These are phyloP conservation scores for Plasmodium blacklocki DNA, from an alignment of 169 alveolate genomes.

Conservation along the genomic window DNA sequence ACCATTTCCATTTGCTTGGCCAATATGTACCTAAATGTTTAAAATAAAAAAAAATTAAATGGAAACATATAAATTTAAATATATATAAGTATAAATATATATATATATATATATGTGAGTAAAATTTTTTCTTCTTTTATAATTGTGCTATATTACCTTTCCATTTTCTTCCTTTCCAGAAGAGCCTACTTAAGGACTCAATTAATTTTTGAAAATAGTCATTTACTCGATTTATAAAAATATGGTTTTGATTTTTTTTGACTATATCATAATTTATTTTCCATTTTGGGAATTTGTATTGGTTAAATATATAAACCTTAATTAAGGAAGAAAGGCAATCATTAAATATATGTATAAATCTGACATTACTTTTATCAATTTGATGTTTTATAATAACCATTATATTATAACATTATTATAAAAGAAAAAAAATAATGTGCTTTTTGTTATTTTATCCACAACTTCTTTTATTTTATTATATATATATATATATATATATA, in stretches of 20 bases:
- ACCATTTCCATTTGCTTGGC: conserved; percentile 92
- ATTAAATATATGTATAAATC: conserved; percentile 22
- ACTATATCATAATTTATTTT: conserved; percentile 29
- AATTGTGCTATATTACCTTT: conserved; percentile 31
- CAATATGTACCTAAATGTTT: conserved; percentile 76
- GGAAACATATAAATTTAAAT: no score
- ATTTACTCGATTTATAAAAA: conserved; percentile 46
- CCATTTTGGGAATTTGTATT: conserved; percentile 19
- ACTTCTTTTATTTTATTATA: no score
- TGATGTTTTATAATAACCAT: conserved; percentile 50
- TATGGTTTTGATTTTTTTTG: conserved; percentile 12
- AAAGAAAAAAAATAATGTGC: no score
- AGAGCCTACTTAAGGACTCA: conserved; percentile 34
- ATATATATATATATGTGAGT: no score
- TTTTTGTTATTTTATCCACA: no score
- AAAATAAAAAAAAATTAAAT: no score
- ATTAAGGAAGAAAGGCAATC: conserved; percentile 24
- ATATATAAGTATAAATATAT: no score
- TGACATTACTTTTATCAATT: conserved; percentile 36
- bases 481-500: no score
- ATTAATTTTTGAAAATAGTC: conserved; percentile 41
- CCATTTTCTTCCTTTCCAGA: conserved; percentile 77
- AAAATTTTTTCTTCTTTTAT: neutral
- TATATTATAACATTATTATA: conserved; percentile 6
- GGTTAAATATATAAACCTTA: conserved; percentile 25